Percentiles rank a stretch among this genome's conserved stretches.
phyloP scores from a whole-genome alignment of 805 yeast genomes.

The Candida piceae region DNA sequence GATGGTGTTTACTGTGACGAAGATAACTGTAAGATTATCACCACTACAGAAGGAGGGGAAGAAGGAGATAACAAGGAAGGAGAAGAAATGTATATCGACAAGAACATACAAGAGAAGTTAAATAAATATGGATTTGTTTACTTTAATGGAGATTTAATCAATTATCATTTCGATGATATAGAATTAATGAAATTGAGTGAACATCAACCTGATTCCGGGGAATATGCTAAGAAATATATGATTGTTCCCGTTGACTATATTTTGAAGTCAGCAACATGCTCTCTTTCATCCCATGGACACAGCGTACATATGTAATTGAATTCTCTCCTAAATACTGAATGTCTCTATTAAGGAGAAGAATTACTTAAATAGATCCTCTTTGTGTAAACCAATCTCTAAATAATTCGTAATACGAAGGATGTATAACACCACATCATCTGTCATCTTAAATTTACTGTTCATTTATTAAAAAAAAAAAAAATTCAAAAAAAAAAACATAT shows the following conservation, averaged over 20 bases:
- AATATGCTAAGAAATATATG: constrained; percentile 15
- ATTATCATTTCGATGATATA: constrained; percentile 9
- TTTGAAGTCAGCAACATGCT: constrained; percentile 9
- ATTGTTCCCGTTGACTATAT: constrained; percentile 17
- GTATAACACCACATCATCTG: too few species aligned
- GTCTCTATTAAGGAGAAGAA: too few species aligned
- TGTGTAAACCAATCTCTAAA: too few species aligned
- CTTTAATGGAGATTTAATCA: constrained; percentile 13
- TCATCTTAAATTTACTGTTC: too few species aligned
- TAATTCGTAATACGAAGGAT: too few species aligned
- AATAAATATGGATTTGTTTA: constrained; percentile 9
- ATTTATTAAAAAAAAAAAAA: too few species aligned
- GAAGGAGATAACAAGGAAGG: background rate
- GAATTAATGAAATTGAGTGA: constrained; percentile 5
- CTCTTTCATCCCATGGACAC: constrained; percentile 13
- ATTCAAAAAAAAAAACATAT: too few species aligned
- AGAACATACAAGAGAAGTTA: too few species aligned
- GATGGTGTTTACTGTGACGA: background rate
- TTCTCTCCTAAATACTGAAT: too few species aligned
- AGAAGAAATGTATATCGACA: too few species aligned
- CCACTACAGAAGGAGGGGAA: background rate
- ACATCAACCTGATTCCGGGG: background rate
- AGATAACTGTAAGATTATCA: background rate
- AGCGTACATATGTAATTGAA: background rate
- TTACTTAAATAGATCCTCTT: too few species aligned